Base-by-base conservation (phyloP, 306 rosid genomes). In the Casuarina equisetifolia region DNA sequence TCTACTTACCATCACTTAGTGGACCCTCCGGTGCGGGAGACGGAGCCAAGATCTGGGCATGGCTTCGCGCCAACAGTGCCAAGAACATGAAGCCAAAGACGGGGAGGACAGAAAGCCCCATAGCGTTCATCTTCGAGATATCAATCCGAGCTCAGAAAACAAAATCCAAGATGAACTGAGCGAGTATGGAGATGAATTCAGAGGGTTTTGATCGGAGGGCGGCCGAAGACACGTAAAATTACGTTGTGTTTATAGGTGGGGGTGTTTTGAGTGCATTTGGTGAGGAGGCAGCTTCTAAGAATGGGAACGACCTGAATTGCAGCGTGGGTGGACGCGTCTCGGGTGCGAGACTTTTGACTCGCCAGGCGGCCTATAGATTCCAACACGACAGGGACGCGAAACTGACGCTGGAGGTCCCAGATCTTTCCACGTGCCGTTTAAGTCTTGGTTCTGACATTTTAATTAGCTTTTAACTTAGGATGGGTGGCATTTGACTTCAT, bases 1-100 rank as follows among this genome's bases (percentile, higher is more conserved):
- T 13, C 5, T 5, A 83, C 89, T 74, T 11, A 90, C 95, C 95
- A 50, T 83, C 84, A 58, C 79, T 86, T 39, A 62, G 64, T 16
- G 91, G 91, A 59, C 84, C 83, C 59, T 54, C 39, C 59, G 85
- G 72, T 58, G 88, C 78, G 0, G 89, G 90, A 69, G 94, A 84
- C 69, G 75, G 67, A 83, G 81, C 82, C 4, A 81, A 77, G 45
- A 81, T 63, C 63, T 88, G 93, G 19, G 89, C 95, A 0, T 85
- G 73, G 4, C 71, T 73, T 6, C 85, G 19, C 2, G 70, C 80
- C 72, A 88, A 59, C 25, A 87, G 74, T 9, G 85, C 84, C 72
- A 84, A 44, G 52, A 90, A 43, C 58, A 90, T 6, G 66, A 87
- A 76, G 69, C 78, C 78, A 19, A 86, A 25, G 20, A 90, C 35